These are phyloP conservation scores for Davidsoniella virescens DNA, from an alignment of 2,329 filamentous ascomycete species.

Conservation along the genomic window DNA sequence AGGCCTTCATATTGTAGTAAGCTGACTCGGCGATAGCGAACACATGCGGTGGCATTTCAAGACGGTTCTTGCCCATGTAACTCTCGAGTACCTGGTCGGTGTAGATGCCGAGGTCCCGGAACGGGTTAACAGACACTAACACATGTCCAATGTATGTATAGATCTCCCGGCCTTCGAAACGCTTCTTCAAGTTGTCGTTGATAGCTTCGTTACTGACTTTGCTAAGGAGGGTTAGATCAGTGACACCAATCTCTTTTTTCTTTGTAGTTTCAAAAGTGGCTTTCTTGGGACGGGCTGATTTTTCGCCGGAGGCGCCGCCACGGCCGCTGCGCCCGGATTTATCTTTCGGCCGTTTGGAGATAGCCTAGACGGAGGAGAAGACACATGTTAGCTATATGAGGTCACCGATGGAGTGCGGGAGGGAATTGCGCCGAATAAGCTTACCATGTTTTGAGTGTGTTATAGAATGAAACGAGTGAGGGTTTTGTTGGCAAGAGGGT, in stretches of 20 bases:
- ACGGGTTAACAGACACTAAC: constrained; percentile 95
- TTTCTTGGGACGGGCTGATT: constrained; percentile 62
- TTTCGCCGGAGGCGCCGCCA: constrained; percentile 22
- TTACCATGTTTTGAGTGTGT: too few relatives aligned
- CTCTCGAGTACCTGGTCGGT: constrained; percentile 85
- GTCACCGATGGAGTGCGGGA: too few relatives aligned
- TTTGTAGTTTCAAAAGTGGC: constrained; percentile 90
- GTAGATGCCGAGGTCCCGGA: constrained; percentile 94
- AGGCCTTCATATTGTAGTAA: constrained; percentile 99
- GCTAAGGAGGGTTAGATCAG: constrained; percentile 90
- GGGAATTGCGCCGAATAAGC: too few relatives aligned
- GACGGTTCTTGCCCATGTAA: constrained; percentile 90
- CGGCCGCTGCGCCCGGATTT: constrained; percentile 24
- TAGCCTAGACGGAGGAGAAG: constrained; percentile 22
- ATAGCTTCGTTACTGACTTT: constrained; percentile 99
- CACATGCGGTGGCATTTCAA: constrained; percentile 90
- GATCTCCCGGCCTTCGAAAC: constrained; percentile 93
- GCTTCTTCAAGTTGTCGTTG: constrained; percentile 97
- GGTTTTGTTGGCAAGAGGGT: not conserved
- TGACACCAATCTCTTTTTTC: constrained; percentile 98
- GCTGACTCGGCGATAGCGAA: constrained; percentile 91
- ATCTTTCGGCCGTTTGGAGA: constrained; percentile 33
- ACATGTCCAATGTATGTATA: constrained; percentile 99
- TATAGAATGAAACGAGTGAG: not conserved
- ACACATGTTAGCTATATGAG: not conserved